phyloP scores from a whole-genome alignment of 805 yeast genomes.

The Scheffersomyces lignosus region DNA sequence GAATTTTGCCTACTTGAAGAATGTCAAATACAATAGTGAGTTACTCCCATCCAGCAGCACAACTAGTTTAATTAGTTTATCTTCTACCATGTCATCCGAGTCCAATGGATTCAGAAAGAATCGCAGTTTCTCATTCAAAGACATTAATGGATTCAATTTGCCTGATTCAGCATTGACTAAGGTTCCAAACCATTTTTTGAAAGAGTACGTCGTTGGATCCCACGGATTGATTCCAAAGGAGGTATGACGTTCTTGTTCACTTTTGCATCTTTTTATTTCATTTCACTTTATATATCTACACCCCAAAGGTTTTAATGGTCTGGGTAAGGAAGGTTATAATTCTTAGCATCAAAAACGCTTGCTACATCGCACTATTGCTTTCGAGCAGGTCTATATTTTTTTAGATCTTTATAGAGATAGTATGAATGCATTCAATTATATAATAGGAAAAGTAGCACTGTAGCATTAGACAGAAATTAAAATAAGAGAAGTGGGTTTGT shows the following conservation, averaged over 20 bases:
- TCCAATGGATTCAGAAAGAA: constrained; percentile 6
- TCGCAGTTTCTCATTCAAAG: constrained; percentile 16
- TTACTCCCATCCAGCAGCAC: constrained; percentile 13
- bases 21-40: constrained; percentile 14
- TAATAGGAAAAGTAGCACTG: too few species aligned
- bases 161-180: constrained; percentile 27
- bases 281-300: neutral
- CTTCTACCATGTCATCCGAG: constrained; percentile 5
- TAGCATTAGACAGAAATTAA: too few species aligned
- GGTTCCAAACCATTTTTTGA: constrained; percentile 32
- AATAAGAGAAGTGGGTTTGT: too few species aligned
- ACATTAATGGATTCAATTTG: constrained; percentile 15
- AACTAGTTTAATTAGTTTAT: constrained; percentile 17
- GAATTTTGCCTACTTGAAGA: constrained; percentile 20
- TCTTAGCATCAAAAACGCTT: too few species aligned
- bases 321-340: neutral
- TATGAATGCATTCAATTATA: too few species aligned
- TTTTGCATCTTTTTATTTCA: neutral
- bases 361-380: too few species aligned
- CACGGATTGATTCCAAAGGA: constrained; percentile 37
- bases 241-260: constrained; percentile 2
- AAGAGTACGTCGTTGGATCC: constrained; percentile 35
- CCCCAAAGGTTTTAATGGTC: neutral
- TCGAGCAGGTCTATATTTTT: too few species aligned
- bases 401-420: too few species aligned